Evolutionary conservation across 257 asterid genomes (phyloP).

Genomic region (Craterostigma plantagineum): DNA sequence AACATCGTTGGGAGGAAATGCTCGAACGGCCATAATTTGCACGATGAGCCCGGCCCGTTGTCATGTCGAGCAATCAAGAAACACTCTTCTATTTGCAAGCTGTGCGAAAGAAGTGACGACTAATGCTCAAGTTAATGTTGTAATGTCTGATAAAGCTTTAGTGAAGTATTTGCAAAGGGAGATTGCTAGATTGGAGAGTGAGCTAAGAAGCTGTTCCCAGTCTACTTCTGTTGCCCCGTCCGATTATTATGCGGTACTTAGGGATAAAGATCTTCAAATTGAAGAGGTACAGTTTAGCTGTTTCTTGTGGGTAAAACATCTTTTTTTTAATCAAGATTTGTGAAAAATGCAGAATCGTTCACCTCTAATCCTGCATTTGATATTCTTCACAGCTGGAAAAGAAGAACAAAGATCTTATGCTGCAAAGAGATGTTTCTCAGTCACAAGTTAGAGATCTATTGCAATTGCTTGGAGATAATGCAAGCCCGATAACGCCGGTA

Average conservation of each 20-base stretch:
- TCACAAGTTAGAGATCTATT: slow-evolving; percentile 58
- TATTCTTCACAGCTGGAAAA: slow-evolving; percentile 38
- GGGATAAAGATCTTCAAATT: slow-evolving; percentile 67
- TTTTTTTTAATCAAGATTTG: neutral
- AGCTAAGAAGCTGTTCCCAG: slow-evolving; percentile 41
- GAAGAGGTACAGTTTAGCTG: slow-evolving; percentile 18
- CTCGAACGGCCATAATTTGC: slow-evolving; percentile 53
- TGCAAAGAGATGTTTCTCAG: slow-evolving; percentile 77
- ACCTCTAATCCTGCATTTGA: no score
- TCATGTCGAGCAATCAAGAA: slow-evolving; percentile 55
- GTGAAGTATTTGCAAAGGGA: slow-evolving; percentile 48
- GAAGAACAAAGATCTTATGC: slow-evolving; percentile 48
- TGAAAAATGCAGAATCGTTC: neutral
- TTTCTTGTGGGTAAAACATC: neutral
- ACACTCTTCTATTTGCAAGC: slow-evolving; percentile 45
- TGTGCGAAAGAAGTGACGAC: slow-evolving; percentile 51
- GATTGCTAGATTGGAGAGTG: slow-evolving; percentile 42
- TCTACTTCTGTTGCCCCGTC: slow-evolving; percentile 19
- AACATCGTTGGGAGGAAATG: slow-evolving; percentile 50
- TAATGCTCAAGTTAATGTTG: slow-evolving; percentile 41
- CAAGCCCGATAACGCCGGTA: slow-evolving; percentile 32
- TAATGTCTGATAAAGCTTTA: slow-evolving; percentile 45
- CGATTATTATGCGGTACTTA: slow-evolving; percentile 28
- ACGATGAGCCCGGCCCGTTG: slow-evolving; percentile 54
- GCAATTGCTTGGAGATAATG: slow-evolving; percentile 37